Percentiles rank a stretch among this genome's conserved stretches.
These are phyloP conservation scores for Flaveria brownii DNA, from an alignment of 129 eudicot species.

Conservation along the genomic window DNA sequence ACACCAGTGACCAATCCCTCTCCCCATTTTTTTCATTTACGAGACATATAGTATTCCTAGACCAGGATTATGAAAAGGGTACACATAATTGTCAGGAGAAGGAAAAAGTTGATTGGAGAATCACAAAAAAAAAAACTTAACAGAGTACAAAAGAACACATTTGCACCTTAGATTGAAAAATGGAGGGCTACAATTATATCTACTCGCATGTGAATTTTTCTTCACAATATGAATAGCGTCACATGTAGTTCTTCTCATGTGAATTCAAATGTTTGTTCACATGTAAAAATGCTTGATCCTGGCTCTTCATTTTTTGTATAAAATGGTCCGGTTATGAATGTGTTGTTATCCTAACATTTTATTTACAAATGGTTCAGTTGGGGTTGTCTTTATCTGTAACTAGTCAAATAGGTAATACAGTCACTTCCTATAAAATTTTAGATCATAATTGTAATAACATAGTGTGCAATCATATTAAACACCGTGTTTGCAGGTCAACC, in stretches of 20 bases:
- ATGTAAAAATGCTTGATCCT: neutral
- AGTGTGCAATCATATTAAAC: neutral
- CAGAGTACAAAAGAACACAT: neutral
- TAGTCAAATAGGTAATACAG: neutral
- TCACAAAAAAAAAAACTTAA: neutral
- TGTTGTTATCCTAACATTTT: neutral
- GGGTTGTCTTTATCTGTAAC: neutral
- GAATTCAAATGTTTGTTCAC: neutral
- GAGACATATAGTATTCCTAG: neutral
- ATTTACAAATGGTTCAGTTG: neutral
- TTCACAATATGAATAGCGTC: no score
- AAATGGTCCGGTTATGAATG: neutral
- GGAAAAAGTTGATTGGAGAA: neutral
- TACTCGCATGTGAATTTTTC: no score
- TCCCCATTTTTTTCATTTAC: neutral
- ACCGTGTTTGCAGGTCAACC: no score
- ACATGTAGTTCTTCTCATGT: no score
- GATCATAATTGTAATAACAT: neutral
- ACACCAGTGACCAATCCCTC: neutral
- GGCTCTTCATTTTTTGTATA: no score
- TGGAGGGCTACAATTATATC: no score
- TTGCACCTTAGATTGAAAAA: neutral
- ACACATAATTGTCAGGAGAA: neutral
- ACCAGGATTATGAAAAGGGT: neutral
- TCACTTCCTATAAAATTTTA: neutral